A percentile compares a stretch with the other conserved stretches of the same genome.
Conservation (phyloP, 768 basidiomycete genomes). For the Neoboletus subvelutipes region DNA sequence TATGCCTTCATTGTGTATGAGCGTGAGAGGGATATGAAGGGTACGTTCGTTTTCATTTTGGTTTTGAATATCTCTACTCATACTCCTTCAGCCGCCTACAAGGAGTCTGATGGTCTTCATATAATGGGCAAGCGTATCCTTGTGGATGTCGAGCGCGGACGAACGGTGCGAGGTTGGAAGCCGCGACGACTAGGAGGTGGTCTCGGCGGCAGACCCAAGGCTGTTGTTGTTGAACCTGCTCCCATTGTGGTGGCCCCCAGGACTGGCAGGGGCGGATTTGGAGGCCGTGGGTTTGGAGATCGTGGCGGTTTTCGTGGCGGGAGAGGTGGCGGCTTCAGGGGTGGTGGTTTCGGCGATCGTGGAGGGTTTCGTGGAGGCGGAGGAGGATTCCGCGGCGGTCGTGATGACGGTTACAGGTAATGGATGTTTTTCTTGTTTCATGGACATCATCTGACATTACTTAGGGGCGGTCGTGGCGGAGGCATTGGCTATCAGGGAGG, state of each 20-base stretch:
- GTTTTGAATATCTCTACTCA: constrained; percentile 18
- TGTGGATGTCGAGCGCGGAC: constrained; percentile 96
- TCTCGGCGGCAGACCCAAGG: constrained; percentile 96
- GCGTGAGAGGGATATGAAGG: constrained; percentile 99
- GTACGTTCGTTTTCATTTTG: constrained; percentile 39
- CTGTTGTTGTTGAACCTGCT: constrained; percentile 53
- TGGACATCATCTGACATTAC: constrained; percentile 17
- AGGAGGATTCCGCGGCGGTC: constrained; percentile 37
- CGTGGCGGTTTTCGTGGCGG: constrained; percentile 42
- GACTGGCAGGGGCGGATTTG: constrained; percentile 40
- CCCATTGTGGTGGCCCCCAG: constrained; percentile 29
- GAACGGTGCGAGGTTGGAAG: constrained; percentile 98
- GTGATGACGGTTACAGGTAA: constrained; percentile 54
- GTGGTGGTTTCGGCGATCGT: constrained; percentile 41
- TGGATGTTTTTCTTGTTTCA: background rate
- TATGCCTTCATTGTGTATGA: constrained; percentile 99
- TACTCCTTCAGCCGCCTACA: constrained; percentile 75
- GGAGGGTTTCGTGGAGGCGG: constrained; percentile 44
- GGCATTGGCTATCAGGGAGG: constrained; percentile 71
- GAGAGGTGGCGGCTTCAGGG: constrained; percentile 44
- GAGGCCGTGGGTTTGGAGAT: constrained; percentile 42
- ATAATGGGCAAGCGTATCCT: constrained; percentile 95
- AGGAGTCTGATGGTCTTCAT: constrained; percentile 95
- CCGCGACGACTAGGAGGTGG: constrained; percentile 96
- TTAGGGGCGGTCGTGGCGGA: constrained; percentile 63